Percentiles rank a stretch among this genome's conserved stretches.
Conservation (phyloP, 2,329 filamentous ascomycete species). For the Emmonsiellopsis sp. region DNA sequence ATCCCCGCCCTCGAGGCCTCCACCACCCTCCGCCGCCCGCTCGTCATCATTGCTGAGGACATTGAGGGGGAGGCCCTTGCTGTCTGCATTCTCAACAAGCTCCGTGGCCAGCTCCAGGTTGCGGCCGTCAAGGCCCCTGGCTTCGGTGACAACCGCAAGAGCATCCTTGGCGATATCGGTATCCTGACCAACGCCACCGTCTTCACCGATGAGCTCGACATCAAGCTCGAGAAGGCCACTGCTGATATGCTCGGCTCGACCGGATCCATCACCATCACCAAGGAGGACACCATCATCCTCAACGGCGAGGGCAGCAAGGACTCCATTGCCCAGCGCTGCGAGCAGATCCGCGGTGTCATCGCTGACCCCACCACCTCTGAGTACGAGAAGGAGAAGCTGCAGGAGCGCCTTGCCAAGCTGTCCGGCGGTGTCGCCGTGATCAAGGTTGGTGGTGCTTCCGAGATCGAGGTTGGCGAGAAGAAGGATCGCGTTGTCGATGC, state of each 20-base stretch:
- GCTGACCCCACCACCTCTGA: constrained; percentile 87
- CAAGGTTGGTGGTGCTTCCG: constrained; percentile 94
- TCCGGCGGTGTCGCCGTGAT: constrained; percentile 98
- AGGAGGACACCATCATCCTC: constrained; percentile 98
- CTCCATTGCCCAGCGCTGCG: constrained; percentile 83
- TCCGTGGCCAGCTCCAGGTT: constrained; percentile 97
- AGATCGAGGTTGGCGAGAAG: constrained; percentile 99
- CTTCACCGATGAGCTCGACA: constrained; percentile 95
- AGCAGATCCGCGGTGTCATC: constrained; percentile 98
- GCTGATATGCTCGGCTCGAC: constrained; percentile 93
- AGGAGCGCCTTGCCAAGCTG: constrained; percentile 98
- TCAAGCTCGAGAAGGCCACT: constrained; percentile 98
- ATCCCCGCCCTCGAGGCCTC: constrained; percentile 96
- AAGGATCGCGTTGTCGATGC: constrained; percentile 99
- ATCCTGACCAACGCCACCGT: constrained; percentile 94
- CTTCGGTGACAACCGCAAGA: constrained; percentile 99
- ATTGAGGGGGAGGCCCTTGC: constrained; percentile 97
- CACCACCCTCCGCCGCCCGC: constrained; percentile 85
- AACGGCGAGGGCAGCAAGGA: constrained; percentile 97
- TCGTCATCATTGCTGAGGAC: constrained; percentile 98
- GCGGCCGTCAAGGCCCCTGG: constrained; percentile 97
- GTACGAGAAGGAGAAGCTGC: constrained; percentile 99
- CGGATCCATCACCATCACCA: constrained; percentile 98
- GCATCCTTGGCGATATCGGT: constrained; percentile 91
- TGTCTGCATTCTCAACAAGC: constrained; percentile 99